A percentile compares a stretch with the other conserved stretches of the same genome.
These are phyloP conservation scores for Aspergillus intermedius DNA, from an alignment of 2,329 filamentous ascomycete genomes.

Conservation along the genomic window DNA sequence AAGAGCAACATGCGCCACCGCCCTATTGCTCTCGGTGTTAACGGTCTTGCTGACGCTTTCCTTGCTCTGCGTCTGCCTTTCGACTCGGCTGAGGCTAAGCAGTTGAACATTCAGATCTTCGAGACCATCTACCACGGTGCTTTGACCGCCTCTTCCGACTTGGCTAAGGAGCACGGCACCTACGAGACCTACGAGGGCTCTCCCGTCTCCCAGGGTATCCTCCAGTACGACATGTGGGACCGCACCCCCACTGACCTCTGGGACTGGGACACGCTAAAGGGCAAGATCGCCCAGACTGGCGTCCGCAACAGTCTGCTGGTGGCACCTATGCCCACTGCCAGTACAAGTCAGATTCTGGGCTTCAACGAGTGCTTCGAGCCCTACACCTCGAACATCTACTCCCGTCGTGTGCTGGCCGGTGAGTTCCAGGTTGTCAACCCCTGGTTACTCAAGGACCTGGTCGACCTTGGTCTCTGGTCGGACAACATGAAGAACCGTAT, in stretches of 20 bases:
- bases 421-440: constrained; percentile 99
- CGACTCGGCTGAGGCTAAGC: constrained; percentile 86
- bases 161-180: constrained; percentile 74
- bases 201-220: constrained; percentile 86
- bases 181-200: constrained; percentile 92
- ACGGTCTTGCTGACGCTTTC: constrained; percentile 97
- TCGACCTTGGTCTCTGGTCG: constrained; percentile 96
- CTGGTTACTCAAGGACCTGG: constrained; percentile 95
- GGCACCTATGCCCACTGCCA: constrained; percentile 96
- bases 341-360: constrained; percentile 93
- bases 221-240: constrained; percentile 99
- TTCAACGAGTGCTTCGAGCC: constrained; percentile 99
- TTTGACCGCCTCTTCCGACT: constrained; percentile 77
- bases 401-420: constrained; percentile 90
- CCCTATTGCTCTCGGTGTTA: constrained; percentile 92
- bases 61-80: constrained; percentile 93
- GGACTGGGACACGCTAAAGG: constrained; percentile 90
- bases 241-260: constrained; percentile 89
- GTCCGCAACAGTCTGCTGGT: constrained; percentile 92
- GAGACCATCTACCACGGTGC: constrained; percentile 98
- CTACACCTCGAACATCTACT: constrained; percentile 99
- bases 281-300: constrained; percentile 84
- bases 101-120: constrained; percentile 97
- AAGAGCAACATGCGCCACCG: constrained; percentile 97
- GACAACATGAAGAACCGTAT: constrained; percentile 99